Evolutionary conservation across 345 rosid genomes (phyloP), one percentile per base, ranked within the genome.

Genomic region (Hibiscus tridactylites): DNA sequence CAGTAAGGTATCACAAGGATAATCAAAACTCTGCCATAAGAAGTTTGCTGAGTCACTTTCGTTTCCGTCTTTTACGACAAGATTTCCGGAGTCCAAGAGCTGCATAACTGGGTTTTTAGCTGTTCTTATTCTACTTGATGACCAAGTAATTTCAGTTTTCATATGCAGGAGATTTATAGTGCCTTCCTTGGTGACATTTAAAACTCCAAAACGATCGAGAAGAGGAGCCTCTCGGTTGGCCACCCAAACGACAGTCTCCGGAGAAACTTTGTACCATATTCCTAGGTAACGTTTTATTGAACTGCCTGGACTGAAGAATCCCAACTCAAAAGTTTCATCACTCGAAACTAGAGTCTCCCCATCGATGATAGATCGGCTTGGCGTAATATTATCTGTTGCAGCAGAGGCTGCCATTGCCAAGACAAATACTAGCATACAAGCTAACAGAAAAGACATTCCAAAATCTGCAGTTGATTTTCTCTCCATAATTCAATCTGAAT

Each of bases 1-100:
- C 6, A 83, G 73, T 10, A 80, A n/a, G 19, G 79, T 78, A 56
- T 88, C 82, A 3, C 80, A 73, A 6, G 87, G 91, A 42, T 77
- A 49, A 65, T 85, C 88, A 73, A 88, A 85, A 49, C 88, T 85
- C 66, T 85, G 85, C 91, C 76, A 73, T 24, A 39, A 24, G 26
- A 61, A 35, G 47, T 39, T 19, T 5, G 7, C 53, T 12, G 33
- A 17, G 53, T 2, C 17, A 6, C n/a, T 37, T 0, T 17, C 21
- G 8, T 42, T 39, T 16, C 58, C 31, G 19, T 57, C 4, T 80
- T 82, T 58, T 1, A 83, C 63, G 10, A 86, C 81, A 9, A 88
- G 74, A 62, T 88, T 86, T 50, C 90, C 87, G 0, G 85, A 24
- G 2, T 84, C 81, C 60, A 79, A 33, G 17, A 88, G 73, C 81